These are phyloP conservation scores for Flaveria floridana DNA, from an alignment of 140 eudicot species.

Conservation along the genomic window DNA sequence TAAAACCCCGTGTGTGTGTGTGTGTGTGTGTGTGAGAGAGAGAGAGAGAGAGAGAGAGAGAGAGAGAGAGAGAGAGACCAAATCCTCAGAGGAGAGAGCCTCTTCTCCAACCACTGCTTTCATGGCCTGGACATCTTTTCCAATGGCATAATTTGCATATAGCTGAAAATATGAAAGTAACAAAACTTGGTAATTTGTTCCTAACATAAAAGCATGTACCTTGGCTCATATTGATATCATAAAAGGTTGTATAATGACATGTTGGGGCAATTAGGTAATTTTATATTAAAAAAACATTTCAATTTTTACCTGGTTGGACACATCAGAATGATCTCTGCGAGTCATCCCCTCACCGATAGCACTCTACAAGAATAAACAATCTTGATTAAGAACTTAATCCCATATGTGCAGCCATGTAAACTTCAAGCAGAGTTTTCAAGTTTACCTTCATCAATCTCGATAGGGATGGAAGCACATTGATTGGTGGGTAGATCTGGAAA, in stretches of 20 bases:
- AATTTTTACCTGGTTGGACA: conserved; percentile 76
- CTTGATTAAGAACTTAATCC: not conserved
- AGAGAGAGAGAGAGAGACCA: conserved; percentile 49
- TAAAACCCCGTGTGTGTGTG: not conserved
- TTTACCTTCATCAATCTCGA: conserved; percentile 94
- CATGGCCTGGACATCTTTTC: conserved; percentile 98
- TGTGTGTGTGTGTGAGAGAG: conserved; percentile 16
- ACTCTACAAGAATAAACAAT: conserved; percentile 55
- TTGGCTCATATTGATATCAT: conserved; percentile 2
- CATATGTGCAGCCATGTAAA: conserved; percentile 12
- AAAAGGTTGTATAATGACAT: not conserved
- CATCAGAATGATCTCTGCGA: conserved; percentile 91
- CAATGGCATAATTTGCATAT: conserved; percentile 93
- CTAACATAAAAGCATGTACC: not conserved
- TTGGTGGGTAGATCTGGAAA: conserved; percentile 87
- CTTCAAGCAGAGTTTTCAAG: not conserved
- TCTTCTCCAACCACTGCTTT: conserved; percentile 99
- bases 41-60: conserved; percentile 27
- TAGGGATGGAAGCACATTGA: conserved; percentile 92
- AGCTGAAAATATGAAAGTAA: conserved; percentile 45
- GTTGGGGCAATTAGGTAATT: conserved; percentile 5
- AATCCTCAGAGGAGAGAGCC: conserved; percentile 94
- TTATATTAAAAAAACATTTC: not conserved
- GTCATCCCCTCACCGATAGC: conserved; percentile 99
- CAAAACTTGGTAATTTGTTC: not conserved